phyloP scores from a whole-genome alignment of 2,329 filamentous ascomycete genomes.

The Diaporthe eres region DNA sequence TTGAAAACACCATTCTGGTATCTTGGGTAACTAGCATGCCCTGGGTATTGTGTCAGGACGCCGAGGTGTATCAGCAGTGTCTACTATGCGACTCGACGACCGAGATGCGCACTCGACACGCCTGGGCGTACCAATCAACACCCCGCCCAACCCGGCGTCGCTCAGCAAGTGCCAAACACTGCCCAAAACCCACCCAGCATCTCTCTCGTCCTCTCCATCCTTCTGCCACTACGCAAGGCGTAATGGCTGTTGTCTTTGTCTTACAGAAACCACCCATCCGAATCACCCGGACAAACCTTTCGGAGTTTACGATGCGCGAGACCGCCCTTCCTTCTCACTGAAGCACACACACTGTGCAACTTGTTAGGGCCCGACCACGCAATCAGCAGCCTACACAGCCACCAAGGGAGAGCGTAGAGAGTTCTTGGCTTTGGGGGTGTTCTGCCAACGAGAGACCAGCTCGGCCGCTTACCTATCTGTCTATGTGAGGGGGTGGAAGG shows the following conservation, averaged over 20 bases:
- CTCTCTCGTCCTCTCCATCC: not conserved
- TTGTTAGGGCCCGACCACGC: conserved; percentile 7
- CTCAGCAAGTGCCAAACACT: conserved; percentile 11
- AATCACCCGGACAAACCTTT: not conserved
- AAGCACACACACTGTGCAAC: conserved; percentile 8
- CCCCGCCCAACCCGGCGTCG: not conserved
- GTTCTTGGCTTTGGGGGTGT: not conserved
- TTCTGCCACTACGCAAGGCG: not conserved
- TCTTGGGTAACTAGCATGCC: not conserved
- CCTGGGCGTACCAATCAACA: not conserved
- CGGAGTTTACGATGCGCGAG: conserved; percentile 8
- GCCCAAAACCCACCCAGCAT: not conserved
- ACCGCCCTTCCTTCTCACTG: not conserved
- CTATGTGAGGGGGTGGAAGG: not conserved
- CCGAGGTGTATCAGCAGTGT: conserved; percentile 6
- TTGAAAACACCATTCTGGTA: not conserved
- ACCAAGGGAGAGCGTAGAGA: conserved; percentile 22
- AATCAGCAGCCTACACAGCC: conserved; percentile 27
- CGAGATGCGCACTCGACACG: not conserved
- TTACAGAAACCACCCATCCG: not conserved
- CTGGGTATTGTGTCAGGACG: conserved; percentile 11
- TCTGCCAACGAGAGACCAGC: conserved; percentile 14
- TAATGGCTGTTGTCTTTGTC: not conserved
- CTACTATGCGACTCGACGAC: not conserved
- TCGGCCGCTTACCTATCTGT: not conserved